These are phyloP conservation scores for Pseudogymnoascus sp. DNA, from an alignment of 2,329 filamentous ascomycete genomes.

Conservation along the genomic window DNA sequence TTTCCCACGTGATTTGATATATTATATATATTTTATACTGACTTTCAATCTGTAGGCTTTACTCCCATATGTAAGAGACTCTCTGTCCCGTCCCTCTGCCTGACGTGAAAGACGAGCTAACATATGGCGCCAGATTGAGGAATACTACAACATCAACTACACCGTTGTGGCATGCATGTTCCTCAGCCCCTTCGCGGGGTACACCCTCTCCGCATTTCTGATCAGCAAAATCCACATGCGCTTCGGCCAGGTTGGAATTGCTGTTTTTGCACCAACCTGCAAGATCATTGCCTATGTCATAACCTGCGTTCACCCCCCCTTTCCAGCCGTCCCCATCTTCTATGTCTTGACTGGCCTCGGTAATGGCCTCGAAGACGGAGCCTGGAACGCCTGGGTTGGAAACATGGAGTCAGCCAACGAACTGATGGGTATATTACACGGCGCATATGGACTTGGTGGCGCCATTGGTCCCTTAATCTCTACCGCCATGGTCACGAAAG, in stretches of 20 bases:
- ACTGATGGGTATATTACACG: slow-evolving; percentile 64
- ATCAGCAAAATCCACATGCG: slow-evolving; percentile 61
- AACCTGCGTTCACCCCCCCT: slow-evolving; percentile 60
- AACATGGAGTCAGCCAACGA: slow-evolving; percentile 63
- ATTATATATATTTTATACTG: slow-evolving; percentile 23
- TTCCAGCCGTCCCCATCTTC: slow-evolving; percentile 55
- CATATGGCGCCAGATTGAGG: slow-evolving; percentile 39
- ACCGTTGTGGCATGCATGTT: slow-evolving; percentile 59
- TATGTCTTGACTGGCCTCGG: slow-evolving; percentile 62
- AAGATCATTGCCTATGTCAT: slow-evolving; percentile 59
- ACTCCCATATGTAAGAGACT: slow-evolving; percentile 33
- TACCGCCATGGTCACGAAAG: slow-evolving; percentile 62
- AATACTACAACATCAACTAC: slow-evolving; percentile 54
- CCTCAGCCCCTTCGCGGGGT: slow-evolving; percentile 57
- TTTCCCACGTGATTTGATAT: slow-evolving; percentile 24
- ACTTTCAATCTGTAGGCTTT: slow-evolving; percentile 33
- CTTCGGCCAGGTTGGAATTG: slow-evolving; percentile 67
- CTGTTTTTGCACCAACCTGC: slow-evolving; percentile 52
- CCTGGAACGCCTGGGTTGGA: slow-evolving; percentile 55
- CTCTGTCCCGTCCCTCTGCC: background rate
- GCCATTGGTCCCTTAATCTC: slow-evolving; percentile 62
- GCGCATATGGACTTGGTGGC: slow-evolving; percentile 63
- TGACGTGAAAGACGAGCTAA: background rate
- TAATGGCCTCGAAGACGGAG: slow-evolving; percentile 57
- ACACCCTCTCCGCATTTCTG: slow-evolving; percentile 51